Evolutionary conservation across 2,329 filamentous ascomycete species (phyloP), one percentile per base, ranked within the genome.

Genomic region (Penicillium sp.): DNA sequence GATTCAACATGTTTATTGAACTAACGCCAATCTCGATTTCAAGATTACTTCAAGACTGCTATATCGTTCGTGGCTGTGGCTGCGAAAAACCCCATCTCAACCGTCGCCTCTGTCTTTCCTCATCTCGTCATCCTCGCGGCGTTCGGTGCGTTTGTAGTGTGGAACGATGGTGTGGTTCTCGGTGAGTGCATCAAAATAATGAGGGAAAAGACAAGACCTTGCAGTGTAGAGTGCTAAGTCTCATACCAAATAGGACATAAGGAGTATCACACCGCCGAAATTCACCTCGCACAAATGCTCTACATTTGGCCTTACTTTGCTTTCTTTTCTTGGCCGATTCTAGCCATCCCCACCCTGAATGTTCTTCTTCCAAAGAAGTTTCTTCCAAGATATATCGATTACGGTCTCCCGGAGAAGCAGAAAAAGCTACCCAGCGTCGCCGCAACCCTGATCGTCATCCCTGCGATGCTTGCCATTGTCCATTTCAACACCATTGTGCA

Each of bases 161-260:
- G 86, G 86, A 98, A 98, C 59, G 86, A 87, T 5, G 85, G 90
- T 9, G 91, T 98, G 13, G 93, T 97, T 1, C 80, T 98, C 3
- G 90, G 88, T 86, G 72, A 56, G 75, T 48, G 27, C 12, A 44
- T 43, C 25, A 18, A 9, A n/a, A 13, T 5, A 11, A 27, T 2
- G 5, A 32, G 11, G 36, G 29, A 39, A 28, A 26, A 4, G 36
- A 32, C 37, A 9, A 39, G 26, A 26, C 28, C 1, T 18, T 18
- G 18, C 8, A 24, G 1, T 11, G 8, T 29, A 42, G 18, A 43
- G 28, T 47, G 28, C 43, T 25, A 39, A 26, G 39, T 5, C 29
- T 32, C 41, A 32, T 48, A 18, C 18, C 41, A 11, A 18, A 3
- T 47, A 89, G 88, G 90, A 34, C 93, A 98, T 70, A 97, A 96